Evolutionary conservation across 2,329 filamentous ascomycete genomes (phyloP).

Genomic region (Fusarium buxicola): DNA sequence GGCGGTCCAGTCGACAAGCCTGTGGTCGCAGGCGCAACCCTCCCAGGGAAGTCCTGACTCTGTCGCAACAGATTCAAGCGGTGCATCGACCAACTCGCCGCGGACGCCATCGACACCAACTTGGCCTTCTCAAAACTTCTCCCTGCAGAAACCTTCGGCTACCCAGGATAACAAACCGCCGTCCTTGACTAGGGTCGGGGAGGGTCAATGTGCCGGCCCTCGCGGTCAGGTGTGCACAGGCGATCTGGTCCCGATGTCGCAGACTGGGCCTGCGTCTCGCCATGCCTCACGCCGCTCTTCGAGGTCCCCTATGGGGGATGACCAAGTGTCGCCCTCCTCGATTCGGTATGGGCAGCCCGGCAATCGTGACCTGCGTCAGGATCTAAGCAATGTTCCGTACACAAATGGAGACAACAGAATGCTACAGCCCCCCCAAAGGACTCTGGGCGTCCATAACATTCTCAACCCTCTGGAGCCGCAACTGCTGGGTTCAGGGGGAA

Average conservation of each 20-base stretch:
- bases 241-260: conserved; percentile 73
- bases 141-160: conserved; percentile 33
- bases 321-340: conserved; percentile 43
- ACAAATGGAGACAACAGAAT: conserved; percentile 39
- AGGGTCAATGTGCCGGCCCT: conserved; percentile 69
- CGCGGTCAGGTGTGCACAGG: conserved; percentile 63
- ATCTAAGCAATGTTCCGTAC: conserved; percentile 35
- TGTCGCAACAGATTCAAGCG: conserved; percentile 49
- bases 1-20: conserved; percentile 49
- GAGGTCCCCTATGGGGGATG: conserved; percentile 56
- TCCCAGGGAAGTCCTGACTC: conserved; percentile 49
- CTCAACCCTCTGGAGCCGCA: conserved; percentile 53
- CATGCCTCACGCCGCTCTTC: conserved; percentile 64
- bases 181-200: conserved; percentile 36
- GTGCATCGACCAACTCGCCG: conserved; percentile 51
- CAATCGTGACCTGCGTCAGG: conserved; percentile 41
- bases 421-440: conserved; percentile 43
- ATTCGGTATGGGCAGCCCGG: conserved; percentile 37
- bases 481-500: conserved; percentile 32
- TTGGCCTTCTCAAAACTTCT: conserved; percentile 44
- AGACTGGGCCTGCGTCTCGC: conserved; percentile 67
- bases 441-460: conserved; percentile 54
- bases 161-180: conserved; percentile 39
- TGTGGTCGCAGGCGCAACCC: conserved; percentile 52
- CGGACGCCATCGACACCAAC: conserved; percentile 51